Percentiles rank a stretch among this genome's conserved stretches.
These are phyloP conservation scores for Picea glauca DNA, from an alignment of 75 land plant genomes.

Conservation along the genomic window DNA sequence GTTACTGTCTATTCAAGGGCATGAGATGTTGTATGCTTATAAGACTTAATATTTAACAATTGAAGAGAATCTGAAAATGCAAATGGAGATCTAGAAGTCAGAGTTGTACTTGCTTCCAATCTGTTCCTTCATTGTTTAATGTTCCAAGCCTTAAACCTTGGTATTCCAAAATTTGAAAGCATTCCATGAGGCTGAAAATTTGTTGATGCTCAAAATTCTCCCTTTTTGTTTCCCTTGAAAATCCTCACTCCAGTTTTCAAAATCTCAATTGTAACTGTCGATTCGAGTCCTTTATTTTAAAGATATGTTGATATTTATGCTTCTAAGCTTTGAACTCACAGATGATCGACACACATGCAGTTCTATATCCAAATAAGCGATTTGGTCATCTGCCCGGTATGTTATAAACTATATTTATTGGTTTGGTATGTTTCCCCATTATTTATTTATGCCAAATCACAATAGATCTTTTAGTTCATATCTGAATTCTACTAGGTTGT, in stretches of 20 bases:
- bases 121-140: background rate
- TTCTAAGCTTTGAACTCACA: constrained; percentile 17
- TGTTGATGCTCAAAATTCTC: too few relatives aligned
- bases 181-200: background rate
- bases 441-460: background rate
- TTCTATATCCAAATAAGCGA: constrained; percentile 43
- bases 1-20: too few relatives aligned
- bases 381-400: constrained; percentile 62
- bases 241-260: too few relatives aligned
- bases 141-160: background rate
- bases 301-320: background rate
- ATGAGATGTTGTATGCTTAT: too few relatives aligned
- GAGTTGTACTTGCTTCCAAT: background rate
- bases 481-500: background rate
- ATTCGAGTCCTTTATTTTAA: background rate
- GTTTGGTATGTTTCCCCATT: too few relatives aligned
- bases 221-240: too few relatives aligned
- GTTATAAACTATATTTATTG: constrained; percentile 3
- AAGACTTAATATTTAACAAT: too few relatives aligned
- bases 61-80: too few relatives aligned
- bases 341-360: constrained; percentile 38
- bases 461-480: background rate
- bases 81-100: too few relatives aligned
- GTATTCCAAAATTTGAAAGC: background rate
- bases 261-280: too few relatives aligned